These are phyloP conservation scores for Clarireedia hainanense DNA, from an alignment of 2,329 filamentous ascomycete species.

Conservation along the genomic window DNA sequence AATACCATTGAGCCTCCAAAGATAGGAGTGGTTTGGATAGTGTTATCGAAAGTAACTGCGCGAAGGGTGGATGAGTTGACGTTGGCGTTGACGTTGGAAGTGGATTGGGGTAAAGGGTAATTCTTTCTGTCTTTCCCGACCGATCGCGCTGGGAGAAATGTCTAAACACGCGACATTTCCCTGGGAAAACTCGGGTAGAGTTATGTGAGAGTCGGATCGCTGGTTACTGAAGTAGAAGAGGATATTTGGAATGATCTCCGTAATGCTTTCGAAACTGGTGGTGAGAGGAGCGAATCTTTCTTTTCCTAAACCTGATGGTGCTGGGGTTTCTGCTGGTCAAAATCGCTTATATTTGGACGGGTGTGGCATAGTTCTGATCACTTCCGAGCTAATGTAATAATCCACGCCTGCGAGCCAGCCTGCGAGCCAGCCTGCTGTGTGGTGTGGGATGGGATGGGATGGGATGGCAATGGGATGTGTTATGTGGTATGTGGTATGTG, in stretches of 20 bases:
- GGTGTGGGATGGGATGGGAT: too few species aligned
- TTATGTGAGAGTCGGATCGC: background rate
- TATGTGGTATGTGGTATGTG: too few species aligned
- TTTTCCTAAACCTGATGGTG: constrained; percentile 1
- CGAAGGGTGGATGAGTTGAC: constrained; percentile 3
- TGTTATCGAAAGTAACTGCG: constrained; percentile 1
- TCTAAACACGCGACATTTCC: constrained; percentile 8
- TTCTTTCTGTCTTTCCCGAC: constrained; percentile 10
- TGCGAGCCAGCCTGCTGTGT: too few species aligned
- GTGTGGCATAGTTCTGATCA: background rate
- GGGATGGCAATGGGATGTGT: too few species aligned
- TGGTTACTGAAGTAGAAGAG: background rate
- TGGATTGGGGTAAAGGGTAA: constrained; percentile 6
- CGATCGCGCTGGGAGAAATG: constrained; percentile 5
- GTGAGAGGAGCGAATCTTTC: background rate
- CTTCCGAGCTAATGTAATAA: too few species aligned
- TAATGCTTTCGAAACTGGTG: background rate
- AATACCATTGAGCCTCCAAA: constrained; percentile 1
- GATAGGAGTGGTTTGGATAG: background rate
- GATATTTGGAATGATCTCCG: background rate
- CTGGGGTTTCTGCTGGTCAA: constrained; percentile 3
- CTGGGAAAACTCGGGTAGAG: background rate
- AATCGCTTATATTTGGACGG: constrained; percentile 1
- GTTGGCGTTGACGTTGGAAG: constrained; percentile 7
- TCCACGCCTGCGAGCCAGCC: too few species aligned